Percentiles rank a stretch among this genome's conserved stretches.
Evolutionary conservation across 2,329 filamentous ascomycete genomes (phyloP).

Genomic region (Paramyrothecium sp.): DNA sequence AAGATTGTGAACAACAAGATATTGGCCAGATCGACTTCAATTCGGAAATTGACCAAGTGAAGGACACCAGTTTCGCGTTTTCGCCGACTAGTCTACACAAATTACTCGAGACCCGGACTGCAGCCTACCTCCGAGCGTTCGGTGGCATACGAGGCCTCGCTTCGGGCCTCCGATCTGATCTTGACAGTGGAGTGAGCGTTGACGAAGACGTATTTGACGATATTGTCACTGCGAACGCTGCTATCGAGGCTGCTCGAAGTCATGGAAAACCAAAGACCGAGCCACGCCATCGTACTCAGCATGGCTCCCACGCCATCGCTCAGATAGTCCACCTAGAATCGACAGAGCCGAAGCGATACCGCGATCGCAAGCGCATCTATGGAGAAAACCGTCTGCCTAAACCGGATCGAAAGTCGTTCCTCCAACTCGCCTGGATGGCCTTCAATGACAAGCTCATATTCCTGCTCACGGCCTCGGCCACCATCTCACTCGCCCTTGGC

Average conservation of each 20-base stretch:
- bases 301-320: slow-evolving; percentile 15
- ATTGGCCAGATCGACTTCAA: not conserved
- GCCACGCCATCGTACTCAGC: slow-evolving; percentile 11
- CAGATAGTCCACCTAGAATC: slow-evolving; percentile 7
- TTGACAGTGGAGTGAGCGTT: slow-evolving; percentile 44
- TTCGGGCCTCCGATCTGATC: slow-evolving; percentile 47
- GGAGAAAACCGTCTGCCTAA: slow-evolving; percentile 57
- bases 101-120: slow-evolving; percentile 48
- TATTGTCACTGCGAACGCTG: slow-evolving; percentile 47
- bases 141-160: slow-evolving; percentile 54
- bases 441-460: slow-evolving; percentile 82
- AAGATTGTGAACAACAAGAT: not conserved
- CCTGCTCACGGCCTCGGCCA: slow-evolving; percentile 66
- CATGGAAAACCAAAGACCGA: slow-evolving; percentile 23
- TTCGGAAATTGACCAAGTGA: not conserved
- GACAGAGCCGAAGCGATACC: slow-evolving; percentile 11
- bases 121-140: slow-evolving; percentile 47
- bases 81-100: slow-evolving; percentile 52
- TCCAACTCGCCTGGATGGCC: slow-evolving; percentile 70
- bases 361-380: slow-evolving; percentile 68
- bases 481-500: slow-evolving; percentile 72
- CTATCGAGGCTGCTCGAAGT: slow-evolving; percentile 33
- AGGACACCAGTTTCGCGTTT: slow-evolving; percentile 50
- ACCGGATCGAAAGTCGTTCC: slow-evolving; percentile 67
- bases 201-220: slow-evolving; percentile 48